Percentiles rank a stretch among this genome's conserved stretches.
phyloP scores from a whole-genome alignment of 2,329 filamentous ascomycete genomes.

The Diaporthe vexans region DNA sequence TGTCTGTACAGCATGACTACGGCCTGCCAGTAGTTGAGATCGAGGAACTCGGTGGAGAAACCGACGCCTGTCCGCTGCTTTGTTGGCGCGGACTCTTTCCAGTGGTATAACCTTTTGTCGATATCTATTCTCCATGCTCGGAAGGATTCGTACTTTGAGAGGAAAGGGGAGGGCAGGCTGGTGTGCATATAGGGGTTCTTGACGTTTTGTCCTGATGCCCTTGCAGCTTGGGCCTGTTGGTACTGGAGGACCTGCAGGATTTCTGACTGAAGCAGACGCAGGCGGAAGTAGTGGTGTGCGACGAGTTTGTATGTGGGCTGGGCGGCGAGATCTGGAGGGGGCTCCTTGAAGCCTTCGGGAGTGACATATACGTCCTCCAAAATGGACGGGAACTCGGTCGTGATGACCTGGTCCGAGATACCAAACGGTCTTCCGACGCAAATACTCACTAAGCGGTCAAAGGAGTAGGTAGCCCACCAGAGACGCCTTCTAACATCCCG shows the following conservation, averaged over 20 bases:
- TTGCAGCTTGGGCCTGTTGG: slow-evolving; percentile 86
- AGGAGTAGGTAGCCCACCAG: slow-evolving; percentile 98
- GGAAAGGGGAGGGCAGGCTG: slow-evolving; percentile 85
- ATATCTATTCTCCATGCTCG: slow-evolving; percentile 90
- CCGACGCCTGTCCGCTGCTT: slow-evolving; percentile 86
- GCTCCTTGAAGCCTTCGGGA: slow-evolving; percentile 77
- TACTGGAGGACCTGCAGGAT: slow-evolving; percentile 95
- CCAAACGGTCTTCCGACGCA: slow-evolving; percentile 95
- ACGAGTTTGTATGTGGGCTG: slow-evolving; percentile 90
- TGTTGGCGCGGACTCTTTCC: slow-evolving; percentile 86
- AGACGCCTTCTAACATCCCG: slow-evolving; percentile 88
- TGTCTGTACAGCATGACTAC: slow-evolving; percentile 96
- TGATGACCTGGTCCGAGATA: slow-evolving; percentile 96
- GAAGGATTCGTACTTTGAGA: slow-evolving; percentile 87
- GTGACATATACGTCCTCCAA: slow-evolving; percentile 93
- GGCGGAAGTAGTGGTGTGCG: slow-evolving; percentile 90
- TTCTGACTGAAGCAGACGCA: slow-evolving; percentile 91
- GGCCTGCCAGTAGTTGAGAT: slow-evolving; percentile 98
- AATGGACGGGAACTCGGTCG: slow-evolving; percentile 91
- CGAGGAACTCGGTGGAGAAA: slow-evolving; percentile 90
- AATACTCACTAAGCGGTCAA: slow-evolving; percentile 94
- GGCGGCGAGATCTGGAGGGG: slow-evolving; percentile 64
- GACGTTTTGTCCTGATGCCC: slow-evolving; percentile 74
- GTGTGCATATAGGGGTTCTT: slow-evolving; percentile 82
- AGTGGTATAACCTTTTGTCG: slow-evolving; percentile 84